Evolutionary conservation across 2,329 filamentous ascomycete genomes (phyloP), one percentile per base, ranked within the genome.

Genomic region (Escovopsis sp.): DNA sequence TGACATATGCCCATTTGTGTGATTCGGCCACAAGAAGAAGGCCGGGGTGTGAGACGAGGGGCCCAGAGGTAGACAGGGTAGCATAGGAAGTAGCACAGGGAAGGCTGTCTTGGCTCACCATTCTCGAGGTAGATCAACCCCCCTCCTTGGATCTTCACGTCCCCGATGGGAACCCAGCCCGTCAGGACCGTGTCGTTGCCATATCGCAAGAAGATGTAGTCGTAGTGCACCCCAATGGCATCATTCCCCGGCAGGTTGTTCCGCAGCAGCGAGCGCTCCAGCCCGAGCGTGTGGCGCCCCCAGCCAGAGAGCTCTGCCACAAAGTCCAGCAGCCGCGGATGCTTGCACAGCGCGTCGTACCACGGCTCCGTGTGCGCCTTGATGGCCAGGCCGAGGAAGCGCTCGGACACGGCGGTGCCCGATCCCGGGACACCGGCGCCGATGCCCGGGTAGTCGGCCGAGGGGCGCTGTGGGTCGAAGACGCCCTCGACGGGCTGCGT

Each of bases 201-300:
- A 44, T 71, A 48, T 2, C 68, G 49, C 33, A 74, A 48, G 43
- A 73, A 74, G 16, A 66, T 71, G 50, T 74, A 68, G 43, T 75
- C 70, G 43, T 74, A 74, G 40, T 75, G 70, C 3, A 75, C 70
- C 0, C 70, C 69, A 40, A 72, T 73, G 0, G 69, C 67, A 41
- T 68, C 67, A 33, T 66, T 70, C 0, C 61, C 61, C 0, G 70
- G 70, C 0, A 65, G 66, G 42, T 72, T 73, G 41, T 73, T 73
- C 27, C 70, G 53, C 35, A 75, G 48, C 10, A 74, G 47, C 2
- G 66, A 70, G 23, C 70, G 53, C 7, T 58, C 31, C 4, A 53
- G 36, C 0, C 32, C 17, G 4, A 69, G 47, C 0, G 65, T 68
- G 29, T 62, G 47, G 1, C 64, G 57, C 0, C 59, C 64, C 71